Conservation (phyloP, 2,329 filamentous ascomycete genomes). For the Ophiostoma ulmi region DNA sequence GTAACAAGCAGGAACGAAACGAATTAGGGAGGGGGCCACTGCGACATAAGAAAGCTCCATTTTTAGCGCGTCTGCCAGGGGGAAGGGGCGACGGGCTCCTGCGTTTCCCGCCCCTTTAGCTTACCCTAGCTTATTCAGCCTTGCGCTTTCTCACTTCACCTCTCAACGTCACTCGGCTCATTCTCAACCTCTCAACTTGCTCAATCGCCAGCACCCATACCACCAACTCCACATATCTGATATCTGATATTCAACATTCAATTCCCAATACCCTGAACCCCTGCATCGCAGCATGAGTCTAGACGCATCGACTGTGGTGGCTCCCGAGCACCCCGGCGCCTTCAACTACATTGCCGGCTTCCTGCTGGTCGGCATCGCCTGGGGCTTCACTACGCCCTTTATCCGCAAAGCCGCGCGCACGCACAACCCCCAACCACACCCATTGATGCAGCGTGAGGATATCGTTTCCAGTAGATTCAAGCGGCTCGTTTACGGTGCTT, state of each 20-base stretch:
- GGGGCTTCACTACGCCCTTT: constrained; percentile 90
- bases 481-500: constrained; percentile 56
- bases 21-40: not conserved
- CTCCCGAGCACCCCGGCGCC: constrained; percentile 32
- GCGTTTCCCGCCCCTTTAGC: constrained; percentile 11
- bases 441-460: constrained; percentile 47
- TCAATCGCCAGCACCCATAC: not conserved
- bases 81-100: not conserved
- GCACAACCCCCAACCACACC: constrained; percentile 60
- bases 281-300: not conserved
- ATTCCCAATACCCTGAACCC: too few relatives aligned
- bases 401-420: constrained; percentile 78
- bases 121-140: not conserved
- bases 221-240: not conserved
- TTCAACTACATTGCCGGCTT: constrained; percentile 86
- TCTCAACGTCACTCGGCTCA: not conserved
- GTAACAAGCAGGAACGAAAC: not conserved
- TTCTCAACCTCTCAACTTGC: not conserved
- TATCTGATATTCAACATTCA: too few relatives aligned
- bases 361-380: constrained; percentile 83
- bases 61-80: constrained; percentile 13
- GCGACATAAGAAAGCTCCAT: not conserved
- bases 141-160: constrained; percentile 2
- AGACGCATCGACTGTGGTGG: constrained; percentile 5
- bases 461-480: constrained; percentile 57